Evolutionary conservation across 352 stramenopile genomes (phyloP), one percentile per base, ranked within the genome.

Genomic region (Globisporangium canariense): DNA sequence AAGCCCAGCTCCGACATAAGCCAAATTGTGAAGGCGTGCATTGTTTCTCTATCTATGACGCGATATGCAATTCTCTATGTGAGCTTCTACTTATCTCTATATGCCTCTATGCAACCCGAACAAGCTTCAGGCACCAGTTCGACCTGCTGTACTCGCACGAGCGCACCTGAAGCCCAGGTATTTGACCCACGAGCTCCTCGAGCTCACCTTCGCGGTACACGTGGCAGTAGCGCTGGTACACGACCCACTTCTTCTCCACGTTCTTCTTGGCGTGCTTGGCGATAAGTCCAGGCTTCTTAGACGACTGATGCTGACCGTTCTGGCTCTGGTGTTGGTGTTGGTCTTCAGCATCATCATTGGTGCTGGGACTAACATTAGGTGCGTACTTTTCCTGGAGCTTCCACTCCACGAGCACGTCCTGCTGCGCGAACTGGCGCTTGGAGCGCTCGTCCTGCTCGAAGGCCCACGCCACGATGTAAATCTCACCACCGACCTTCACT

Each of bases 401-500:
- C 83, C 82, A 93, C 70, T 94, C 80, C 49, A 93, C 86, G 75
- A 93, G 89, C 43, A 93, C 86, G 56, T 94, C 86, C 59, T 93
- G 83, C 60, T 81, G 53, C 18, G 89, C 74, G 64, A 94, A 94
- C 58, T 76, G 74, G 4, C 86, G 77, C 70, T 93, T 94, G 14
- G 86, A 94, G 4, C 71, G 66, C 68, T 73, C 73, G 54, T 94
- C 86, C 63, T 95, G 86, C 62, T 95, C 84, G 36, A 93, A 93
- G 11, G 86, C 84, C 84, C 86, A 95, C 10, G 80, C 86, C 14
- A 93, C 83, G 51, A 95, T 76, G 32, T 79, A 74, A 20, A 95
- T 57, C 0, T 73, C 61, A 0, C 79, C 83, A 13, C 86, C 81
- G 28, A 90, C 69, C 22, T 69, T 71, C 3, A 93, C 81, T 18